These are phyloP conservation scores for Basipetospora chlamydospora DNA, from an alignment of 2,329 filamentous ascomycete genomes.

Conservation along the genomic window DNA sequence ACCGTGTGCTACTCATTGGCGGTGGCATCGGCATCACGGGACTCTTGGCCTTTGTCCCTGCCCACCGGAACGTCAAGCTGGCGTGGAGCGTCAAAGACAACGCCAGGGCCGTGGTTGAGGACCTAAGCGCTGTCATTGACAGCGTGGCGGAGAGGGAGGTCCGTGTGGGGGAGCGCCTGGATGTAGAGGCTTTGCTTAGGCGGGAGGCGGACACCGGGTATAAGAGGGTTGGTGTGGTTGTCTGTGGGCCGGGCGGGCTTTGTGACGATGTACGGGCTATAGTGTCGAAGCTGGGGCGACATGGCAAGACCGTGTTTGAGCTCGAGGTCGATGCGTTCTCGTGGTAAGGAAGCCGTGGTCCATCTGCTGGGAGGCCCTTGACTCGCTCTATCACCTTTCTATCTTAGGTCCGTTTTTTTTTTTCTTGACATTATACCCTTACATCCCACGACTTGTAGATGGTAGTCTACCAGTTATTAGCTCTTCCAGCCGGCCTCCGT, in stretches of 20 bases:
- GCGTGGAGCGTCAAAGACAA: slow-evolving; percentile 19
- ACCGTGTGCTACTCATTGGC: slow-evolving; percentile 25
- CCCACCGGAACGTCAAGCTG: slow-evolving; percentile 21
- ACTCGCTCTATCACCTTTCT: too few species aligned
- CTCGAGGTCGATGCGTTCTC: slow-evolving; percentile 16
- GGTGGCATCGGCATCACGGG: slow-evolving; percentile 35
- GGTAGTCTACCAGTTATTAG: too few species aligned
- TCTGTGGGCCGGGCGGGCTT: slow-evolving; percentile 24
- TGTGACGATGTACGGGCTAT: slow-evolving; percentile 23
- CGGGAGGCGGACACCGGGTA: slow-evolving; percentile 16
- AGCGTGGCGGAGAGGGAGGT: slow-evolving; percentile 19
- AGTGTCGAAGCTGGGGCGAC: slow-evolving; percentile 11
- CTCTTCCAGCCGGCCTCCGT: too few species aligned
- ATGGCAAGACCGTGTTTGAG: slow-evolving; percentile 11
- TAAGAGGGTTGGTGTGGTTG: slow-evolving; percentile 21
- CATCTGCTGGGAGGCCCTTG: too few species aligned
- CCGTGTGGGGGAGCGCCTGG: slow-evolving; percentile 18
- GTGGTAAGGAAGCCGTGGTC: slow-evolving; percentile 12
- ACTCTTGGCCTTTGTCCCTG: slow-evolving; percentile 19
- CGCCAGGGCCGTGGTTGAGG: slow-evolving; percentile 14
- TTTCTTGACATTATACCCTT: too few species aligned
- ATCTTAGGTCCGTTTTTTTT: too few species aligned
- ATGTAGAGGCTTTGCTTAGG: slow-evolving; percentile 16
- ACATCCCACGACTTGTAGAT: too few species aligned
- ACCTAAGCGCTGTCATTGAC: slow-evolving; percentile 14